These are phyloP conservation scores for Pythium phragmitis DNA, from an alignment of 352 stramenopile species.

Conservation along the genomic window DNA sequence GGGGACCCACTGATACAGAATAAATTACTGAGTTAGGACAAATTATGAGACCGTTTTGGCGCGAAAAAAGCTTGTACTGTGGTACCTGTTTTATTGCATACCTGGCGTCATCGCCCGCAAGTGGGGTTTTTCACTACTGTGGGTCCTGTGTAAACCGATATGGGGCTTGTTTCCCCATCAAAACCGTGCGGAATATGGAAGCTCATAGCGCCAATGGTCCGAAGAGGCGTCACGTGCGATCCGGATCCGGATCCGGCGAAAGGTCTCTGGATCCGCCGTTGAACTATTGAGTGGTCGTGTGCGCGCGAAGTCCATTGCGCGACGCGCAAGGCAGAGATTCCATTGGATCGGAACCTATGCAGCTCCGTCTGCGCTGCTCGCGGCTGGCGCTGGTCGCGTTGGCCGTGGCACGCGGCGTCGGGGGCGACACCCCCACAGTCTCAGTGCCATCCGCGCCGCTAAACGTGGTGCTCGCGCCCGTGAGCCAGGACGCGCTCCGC, in stretches of 20 bases:
- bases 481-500: slow-evolving; percentile 70
- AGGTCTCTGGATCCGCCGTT: slow-evolving; percentile 4
- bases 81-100: not conserved
- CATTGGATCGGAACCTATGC: not conserved
- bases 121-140: not conserved
- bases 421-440: not conserved
- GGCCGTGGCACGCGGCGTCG: not conserved
- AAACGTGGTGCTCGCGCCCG: slow-evolving; percentile 60
- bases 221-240: slow-evolving; percentile 7
- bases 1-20: too few species aligned
- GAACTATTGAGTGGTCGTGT: not conserved
- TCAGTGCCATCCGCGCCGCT: slow-evolving; percentile 46
- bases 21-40: too few species aligned
- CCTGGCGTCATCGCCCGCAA: too few species aligned
- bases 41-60: not conserved
- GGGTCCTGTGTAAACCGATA: not conserved
- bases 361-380: not conserved
- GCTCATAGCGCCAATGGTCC: not conserved
- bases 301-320: not conserved
- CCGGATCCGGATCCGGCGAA: slow-evolving; percentile 6
- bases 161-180: not conserved
- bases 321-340: not conserved
- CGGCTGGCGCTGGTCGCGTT: not conserved
- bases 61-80: slow-evolving; percentile 6
- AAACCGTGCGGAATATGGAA: not conserved